These are phyloP conservation scores for Plasmodium falciparum DNA, from an alignment of 169 alveolate species.

Conservation along the genomic window DNA sequence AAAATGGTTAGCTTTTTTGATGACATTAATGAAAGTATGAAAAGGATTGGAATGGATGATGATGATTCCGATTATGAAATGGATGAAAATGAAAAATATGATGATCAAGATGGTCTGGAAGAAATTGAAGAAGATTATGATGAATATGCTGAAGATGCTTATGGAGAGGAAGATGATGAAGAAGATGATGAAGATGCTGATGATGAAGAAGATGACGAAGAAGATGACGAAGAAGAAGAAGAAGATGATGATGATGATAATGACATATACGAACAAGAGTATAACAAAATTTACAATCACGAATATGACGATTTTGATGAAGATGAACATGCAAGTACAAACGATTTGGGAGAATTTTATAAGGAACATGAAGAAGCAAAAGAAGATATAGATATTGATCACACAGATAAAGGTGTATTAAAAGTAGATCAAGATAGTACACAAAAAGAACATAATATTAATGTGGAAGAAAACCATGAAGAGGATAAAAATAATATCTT, in stretches of 20 bases:
- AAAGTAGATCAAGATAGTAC: neutral
- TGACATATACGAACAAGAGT: slow-evolving; percentile 30
- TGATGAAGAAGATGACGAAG: slow-evolving; percentile 3
- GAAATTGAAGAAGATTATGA: slow-evolving; percentile 18
- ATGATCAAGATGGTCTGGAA: slow-evolving; percentile 3
- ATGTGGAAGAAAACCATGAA: slow-evolving; percentile 12
- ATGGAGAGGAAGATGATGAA: slow-evolving; percentile 7
- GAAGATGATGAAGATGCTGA: slow-evolving; percentile 33
- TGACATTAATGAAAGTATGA: slow-evolving; percentile 37
- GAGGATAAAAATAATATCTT: slow-evolving; percentile 31
- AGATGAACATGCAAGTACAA: neutral
- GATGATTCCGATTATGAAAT: slow-evolving; percentile 59
- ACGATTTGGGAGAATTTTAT: neutral
- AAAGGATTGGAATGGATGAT: slow-evolving; percentile 38
- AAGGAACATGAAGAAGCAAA: slow-evolving; percentile 1
- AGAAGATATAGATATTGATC: neutral
- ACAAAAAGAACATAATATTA: neutral
- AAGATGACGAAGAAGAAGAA: neutral
- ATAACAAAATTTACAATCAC: slow-evolving; percentile 24
- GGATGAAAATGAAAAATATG: slow-evolving; percentile 29
- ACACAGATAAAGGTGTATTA: neutral
- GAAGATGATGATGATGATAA: slow-evolving; percentile 16
- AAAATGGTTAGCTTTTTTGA: slow-evolving; percentile 41
- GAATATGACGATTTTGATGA: slow-evolving; percentile 31
- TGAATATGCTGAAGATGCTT: slow-evolving; percentile 19